Evolutionary conservation across 768 basidiomycete genomes (phyloP), one percentile per base, ranked within the genome.

Genomic region (Amanita polypyramis): DNA sequence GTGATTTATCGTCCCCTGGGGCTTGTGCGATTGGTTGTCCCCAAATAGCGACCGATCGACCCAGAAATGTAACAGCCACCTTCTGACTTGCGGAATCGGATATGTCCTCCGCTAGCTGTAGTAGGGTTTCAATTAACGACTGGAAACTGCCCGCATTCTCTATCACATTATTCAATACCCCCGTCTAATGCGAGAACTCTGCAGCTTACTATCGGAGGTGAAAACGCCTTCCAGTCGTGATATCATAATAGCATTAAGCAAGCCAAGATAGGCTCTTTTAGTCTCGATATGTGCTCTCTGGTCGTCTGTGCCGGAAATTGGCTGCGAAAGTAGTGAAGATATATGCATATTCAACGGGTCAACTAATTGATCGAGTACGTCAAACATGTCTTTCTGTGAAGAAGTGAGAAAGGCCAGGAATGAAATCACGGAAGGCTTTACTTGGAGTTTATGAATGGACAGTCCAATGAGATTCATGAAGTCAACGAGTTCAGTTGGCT

Each of bases 401-500:
- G 46, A 21, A 9, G 3, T 29, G 34, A 45, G 45, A 25, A 43
- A 25, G 12, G 51, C 45, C 34, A 39, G 41, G 19, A 15, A 47
- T 14, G 20, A 14, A 51, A 15, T 10, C 10, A 6, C 45, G 25
- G 47, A 36, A 46, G 30, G 36, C 52, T 62, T 47, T 51, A 92
- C 94, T 73, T 91, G 88, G 47, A 98, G 76, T 60, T 88, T 88
- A 62, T 95, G 91, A 45, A 94, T 83, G 45, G 97, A 69, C 7
- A 96, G 70, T 5, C 85, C 85, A 47, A 99, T 85, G 70, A 99
- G 98, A 58, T 84, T 86, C 75, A 98, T 84, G 58, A 98, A 95
- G 60, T 99, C 96, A 23, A 86, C 82, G 49, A 99, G 69, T 63
- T 99, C 96, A 5, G 84, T 77, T 1, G 92, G 85, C 54, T 96